Evolutionary conservation across 164 flowering plant species (phyloP), one percentile per base, ranked within the genome.

Genomic region (Tetracentron sinense): DNA sequence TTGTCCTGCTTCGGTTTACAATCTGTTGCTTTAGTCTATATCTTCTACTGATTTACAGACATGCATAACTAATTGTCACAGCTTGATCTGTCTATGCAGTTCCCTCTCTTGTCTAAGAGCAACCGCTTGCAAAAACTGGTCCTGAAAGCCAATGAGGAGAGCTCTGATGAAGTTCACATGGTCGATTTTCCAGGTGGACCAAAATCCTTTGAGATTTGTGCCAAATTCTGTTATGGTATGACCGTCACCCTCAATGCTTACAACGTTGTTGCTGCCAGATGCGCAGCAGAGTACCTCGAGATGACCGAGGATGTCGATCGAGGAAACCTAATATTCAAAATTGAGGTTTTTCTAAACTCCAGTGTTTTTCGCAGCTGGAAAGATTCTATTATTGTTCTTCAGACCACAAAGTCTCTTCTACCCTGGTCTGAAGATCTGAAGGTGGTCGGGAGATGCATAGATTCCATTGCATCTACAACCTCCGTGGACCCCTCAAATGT

Each of bases 191-290:
- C 97, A 21, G 96, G 97, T 48, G 97, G 97, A 17, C 77, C 94
- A 21, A 84, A 81, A 69, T 83, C 94, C 12, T 92, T 92, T 66
- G 97, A 92, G 62, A 83, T 92, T 14, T 89, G 97, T 77, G 96
- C 94, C 26, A 91, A 87, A 70, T 89, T 89, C 71, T 92, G 96
- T 71, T 91, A 91, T 72, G 96, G 97, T 7, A 85, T 89, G 87
- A 84, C 77, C 1, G 94, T 92, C n/a, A 87, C 92, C 55, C 84
- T 92, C 47, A 87, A 86, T 74, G 87, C 96, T 23, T 86, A 92
- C 72, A 92, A 87, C 73, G 92, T 92, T 44, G 92, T 82, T 62
- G 94, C 94, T 59, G 89, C 85, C 49, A 85, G 97, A 48, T 91
- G 97, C 69, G 92, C 71, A 22, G 74, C 77, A 21, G 74, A 74